These are phyloP conservation scores for Kwoniella shandongensis DNA, from an alignment of 768 basidiomycete genomes.

Conservation along the genomic window DNA sequence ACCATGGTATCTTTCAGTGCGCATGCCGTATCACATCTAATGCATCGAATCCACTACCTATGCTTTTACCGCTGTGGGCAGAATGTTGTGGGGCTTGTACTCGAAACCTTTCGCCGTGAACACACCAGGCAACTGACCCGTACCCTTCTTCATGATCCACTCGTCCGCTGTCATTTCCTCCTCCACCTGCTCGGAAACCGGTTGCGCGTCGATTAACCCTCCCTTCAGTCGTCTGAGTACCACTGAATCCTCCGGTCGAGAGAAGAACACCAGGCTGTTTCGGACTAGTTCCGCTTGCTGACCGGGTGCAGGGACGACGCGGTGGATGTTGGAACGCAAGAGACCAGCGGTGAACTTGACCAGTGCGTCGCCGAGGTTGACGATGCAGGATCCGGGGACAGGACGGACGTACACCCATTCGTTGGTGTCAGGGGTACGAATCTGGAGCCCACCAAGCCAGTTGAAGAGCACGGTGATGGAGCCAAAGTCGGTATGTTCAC, in stretches of 20 bases:
- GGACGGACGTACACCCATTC: slow-evolving; percentile 55
- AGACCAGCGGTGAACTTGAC: slow-evolving; percentile 66
- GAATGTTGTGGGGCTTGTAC: slow-evolving; percentile 1
- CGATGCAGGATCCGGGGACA: slow-evolving; percentile 62
- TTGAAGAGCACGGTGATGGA: slow-evolving; percentile 31
- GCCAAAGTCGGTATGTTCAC: slow-evolving; percentile 34
- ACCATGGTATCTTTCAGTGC: too few relatives aligned
- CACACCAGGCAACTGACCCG: slow-evolving; percentile 24
- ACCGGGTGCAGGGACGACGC: slow-evolving; percentile 62
- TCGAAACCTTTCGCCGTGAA: slow-evolving; percentile 28
- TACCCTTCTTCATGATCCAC: slow-evolving; percentile 26
- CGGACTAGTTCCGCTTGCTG: slow-evolving; percentile 60
- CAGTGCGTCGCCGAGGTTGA: slow-evolving; percentile 66
- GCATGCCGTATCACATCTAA: too few relatives aligned
- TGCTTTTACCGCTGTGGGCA: neutral
- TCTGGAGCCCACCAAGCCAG: slow-evolving; percentile 32
- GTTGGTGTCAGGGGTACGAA: slow-evolving; percentile 18
- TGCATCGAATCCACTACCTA: too few relatives aligned
- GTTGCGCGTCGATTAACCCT: slow-evolving; percentile 53
- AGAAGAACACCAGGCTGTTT: slow-evolving; percentile 71
- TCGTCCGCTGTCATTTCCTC: slow-evolving; percentile 29
- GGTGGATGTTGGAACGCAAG: slow-evolving; percentile 65
- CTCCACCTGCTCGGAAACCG: slow-evolving; percentile 10
- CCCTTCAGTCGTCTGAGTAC: slow-evolving; percentile 61
- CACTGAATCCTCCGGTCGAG: slow-evolving; percentile 62